These are phyloP conservation scores for Cadophora sp. DNA, from an alignment of 2,329 filamentous ascomycete species.

Conservation along the genomic window DNA sequence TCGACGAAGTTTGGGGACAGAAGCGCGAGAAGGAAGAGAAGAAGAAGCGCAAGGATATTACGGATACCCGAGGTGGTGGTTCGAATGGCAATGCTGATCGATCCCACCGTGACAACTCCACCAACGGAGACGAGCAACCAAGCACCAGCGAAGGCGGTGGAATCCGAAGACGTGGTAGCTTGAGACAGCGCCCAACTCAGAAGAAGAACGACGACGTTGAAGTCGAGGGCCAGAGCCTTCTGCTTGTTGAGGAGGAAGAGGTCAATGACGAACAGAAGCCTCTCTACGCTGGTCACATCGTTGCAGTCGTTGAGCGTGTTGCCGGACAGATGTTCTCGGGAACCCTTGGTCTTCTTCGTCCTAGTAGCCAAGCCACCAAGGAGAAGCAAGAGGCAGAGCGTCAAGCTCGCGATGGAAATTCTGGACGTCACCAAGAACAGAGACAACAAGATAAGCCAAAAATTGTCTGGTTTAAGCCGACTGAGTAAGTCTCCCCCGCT, in stretches of 20 bases:
- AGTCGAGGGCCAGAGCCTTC: slow-evolving; percentile 94
- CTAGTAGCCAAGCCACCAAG: slow-evolving; percentile 97
- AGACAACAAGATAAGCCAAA: slow-evolving; percentile 96
- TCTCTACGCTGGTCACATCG: slow-evolving; percentile 94
- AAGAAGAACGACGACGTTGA: slow-evolving; percentile 99
- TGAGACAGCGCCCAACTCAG: slow-evolving; percentile 95
- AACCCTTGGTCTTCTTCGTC: slow-evolving; percentile 89
- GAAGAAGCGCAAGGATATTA: slow-evolving; percentile 99
- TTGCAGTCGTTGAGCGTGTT: slow-evolving; percentile 95
- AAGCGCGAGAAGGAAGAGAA: slow-evolving; percentile 99
- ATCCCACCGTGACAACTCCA: slow-evolving; percentile 58
- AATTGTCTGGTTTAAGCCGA: slow-evolving; percentile 99
- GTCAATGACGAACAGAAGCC: slow-evolving; percentile 99
- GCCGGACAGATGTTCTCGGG: slow-evolving; percentile 99
- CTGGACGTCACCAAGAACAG: slow-evolving; percentile 74
- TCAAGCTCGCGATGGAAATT: slow-evolving; percentile 82
- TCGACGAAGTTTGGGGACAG: slow-evolving; percentile 98
- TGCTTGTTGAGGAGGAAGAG: slow-evolving; percentile 97
- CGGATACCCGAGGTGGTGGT: slow-evolving; percentile 81
- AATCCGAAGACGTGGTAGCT: slow-evolving; percentile 89
- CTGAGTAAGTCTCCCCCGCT: slow-evolving; percentile 59
- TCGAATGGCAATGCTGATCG: slow-evolving; percentile 73
- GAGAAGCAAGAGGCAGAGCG: slow-evolving; percentile 99
- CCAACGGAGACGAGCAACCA: slow-evolving; percentile 66
- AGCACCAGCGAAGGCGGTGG: slow-evolving; percentile 79